phyloP scores from a whole-genome alignment of 148 eudicot species.

The Rhododendron henanense region DNA sequence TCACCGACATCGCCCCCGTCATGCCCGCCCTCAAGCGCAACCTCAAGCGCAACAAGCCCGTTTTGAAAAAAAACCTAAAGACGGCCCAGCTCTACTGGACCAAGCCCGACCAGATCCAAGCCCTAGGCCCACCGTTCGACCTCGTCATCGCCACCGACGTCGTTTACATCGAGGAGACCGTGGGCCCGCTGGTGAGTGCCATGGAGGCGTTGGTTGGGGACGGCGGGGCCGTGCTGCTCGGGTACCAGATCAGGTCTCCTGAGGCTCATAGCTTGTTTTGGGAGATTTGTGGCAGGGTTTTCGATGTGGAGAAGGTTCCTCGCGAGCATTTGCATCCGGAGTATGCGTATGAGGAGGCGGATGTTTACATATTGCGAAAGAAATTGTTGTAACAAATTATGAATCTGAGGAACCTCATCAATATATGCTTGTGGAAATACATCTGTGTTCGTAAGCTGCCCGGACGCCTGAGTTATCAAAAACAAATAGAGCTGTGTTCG shows the following conservation, averaged over 20 bases:
- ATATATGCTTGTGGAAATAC: not conserved
- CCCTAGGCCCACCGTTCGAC: conserved; percentile 58
- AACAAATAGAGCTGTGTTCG: too few species aligned
- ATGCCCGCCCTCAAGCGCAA: conserved; percentile 89
- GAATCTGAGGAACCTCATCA: not conserved
- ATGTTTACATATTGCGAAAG: conserved; percentile 67
- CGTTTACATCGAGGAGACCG: conserved; percentile 76
- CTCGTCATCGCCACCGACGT: conserved; percentile 82
- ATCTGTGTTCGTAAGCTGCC: too few species aligned
- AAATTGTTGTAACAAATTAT: conserved; percentile 4
- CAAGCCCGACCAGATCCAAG: conserved; percentile 51
- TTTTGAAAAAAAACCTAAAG: conserved; percentile 50
- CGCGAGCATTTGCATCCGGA: conserved; percentile 80
- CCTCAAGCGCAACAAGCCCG: conserved; percentile 61
- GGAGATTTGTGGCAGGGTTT: conserved; percentile 49
- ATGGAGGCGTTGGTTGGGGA: conserved; percentile 58
- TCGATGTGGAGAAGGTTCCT: conserved; percentile 57
- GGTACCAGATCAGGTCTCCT: conserved; percentile 80
- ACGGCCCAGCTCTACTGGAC: conserved; percentile 68
- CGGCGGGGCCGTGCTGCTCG: conserved; percentile 65
- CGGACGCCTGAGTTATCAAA: too few species aligned
- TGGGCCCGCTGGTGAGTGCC: conserved; percentile 51
- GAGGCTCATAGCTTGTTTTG: conserved; percentile 80
- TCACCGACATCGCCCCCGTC: conserved; percentile 82
- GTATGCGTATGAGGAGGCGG: conserved; percentile 75